These are phyloP conservation scores for Zymoseptoria brevis DNA, from an alignment of 2,329 filamentous ascomycete genomes.

Conservation along the genomic window DNA sequence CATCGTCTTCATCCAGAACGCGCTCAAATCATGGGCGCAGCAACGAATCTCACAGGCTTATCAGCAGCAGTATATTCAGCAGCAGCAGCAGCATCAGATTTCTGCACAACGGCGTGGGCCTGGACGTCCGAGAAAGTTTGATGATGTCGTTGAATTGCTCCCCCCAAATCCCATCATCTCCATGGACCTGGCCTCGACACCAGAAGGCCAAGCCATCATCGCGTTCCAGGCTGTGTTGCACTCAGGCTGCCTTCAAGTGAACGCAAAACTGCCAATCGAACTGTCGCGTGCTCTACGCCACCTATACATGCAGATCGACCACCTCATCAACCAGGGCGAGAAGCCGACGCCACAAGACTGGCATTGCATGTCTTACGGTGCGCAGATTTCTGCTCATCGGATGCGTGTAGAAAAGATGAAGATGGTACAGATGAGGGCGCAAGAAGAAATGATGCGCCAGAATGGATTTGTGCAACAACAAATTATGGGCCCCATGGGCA, in stretches of 20 bases:
- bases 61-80: constrained; percentile 14
- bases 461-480: constrained; percentile 17
- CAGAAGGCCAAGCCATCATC: constrained; percentile 25
- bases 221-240: constrained; percentile 27
- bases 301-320: constrained; percentile 29
- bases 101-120: constrained; percentile 15
- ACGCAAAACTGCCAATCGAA: constrained; percentile 17
- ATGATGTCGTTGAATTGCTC: constrained; percentile 3
- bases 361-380: constrained; percentile 27
- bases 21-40: constrained; percentile 28
- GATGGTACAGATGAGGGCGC: constrained; percentile 15
- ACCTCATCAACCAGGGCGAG: constrained; percentile 26
- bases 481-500: constrained; percentile 17
- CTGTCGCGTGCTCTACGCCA: constrained; percentile 23
- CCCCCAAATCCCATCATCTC: constrained; percentile 14
- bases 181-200: constrained; percentile 21
- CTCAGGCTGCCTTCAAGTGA: constrained; percentile 25
- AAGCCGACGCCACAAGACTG: constrained; percentile 17
- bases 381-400: constrained; percentile 24
- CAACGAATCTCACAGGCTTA: constrained; percentile 20
- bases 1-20: constrained; percentile 29
- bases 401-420: constrained; percentile 18
- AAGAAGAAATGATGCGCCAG: constrained; percentile 18
- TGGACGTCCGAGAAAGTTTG: constrained; percentile 21
- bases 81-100: constrained; percentile 7